Evolutionary conservation across 192 early-diverging fungal species (phyloP).

Genomic region (Entomortierella parvispora): DNA sequence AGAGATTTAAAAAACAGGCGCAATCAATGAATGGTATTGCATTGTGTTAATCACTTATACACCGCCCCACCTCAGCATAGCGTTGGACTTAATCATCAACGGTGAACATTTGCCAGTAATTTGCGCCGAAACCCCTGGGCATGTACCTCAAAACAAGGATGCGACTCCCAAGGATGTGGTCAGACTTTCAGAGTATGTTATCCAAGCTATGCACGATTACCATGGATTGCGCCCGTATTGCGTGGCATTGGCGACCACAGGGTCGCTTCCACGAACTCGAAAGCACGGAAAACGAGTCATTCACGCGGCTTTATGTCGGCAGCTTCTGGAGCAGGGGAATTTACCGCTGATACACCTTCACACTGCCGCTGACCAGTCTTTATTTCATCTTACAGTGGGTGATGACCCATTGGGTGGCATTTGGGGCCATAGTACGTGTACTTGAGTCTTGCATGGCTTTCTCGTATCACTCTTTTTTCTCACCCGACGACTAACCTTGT

Average conservation of each 20-base stretch:
- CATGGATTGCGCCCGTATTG: slow-evolving; percentile 72
- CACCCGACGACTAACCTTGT: neutral
- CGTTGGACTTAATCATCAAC: slow-evolving; percentile 71
- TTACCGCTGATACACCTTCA: slow-evolving; percentile 60
- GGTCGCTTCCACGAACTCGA: slow-evolving; percentile 70
- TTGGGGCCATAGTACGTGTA: slow-evolving; percentile 42
- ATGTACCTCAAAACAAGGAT: slow-evolving; percentile 35
- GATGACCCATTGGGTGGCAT: slow-evolving; percentile 52
- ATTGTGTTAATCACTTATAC: neutral
- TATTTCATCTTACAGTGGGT: slow-evolving; percentile 64
- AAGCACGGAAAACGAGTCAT: slow-evolving; percentile 72
- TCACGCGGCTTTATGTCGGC: slow-evolving; percentile 67
- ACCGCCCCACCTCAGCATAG: slow-evolving; percentile 43
- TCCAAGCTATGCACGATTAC: slow-evolving; percentile 56
- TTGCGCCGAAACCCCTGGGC: slow-evolving; percentile 66
- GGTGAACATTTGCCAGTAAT: slow-evolving; percentile 77
- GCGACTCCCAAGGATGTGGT: too few species aligned
- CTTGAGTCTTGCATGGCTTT: neutral
- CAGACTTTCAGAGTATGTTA: slow-evolving; percentile 57
- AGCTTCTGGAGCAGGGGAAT: slow-evolving; percentile 68
- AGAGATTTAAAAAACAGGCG: neutral
- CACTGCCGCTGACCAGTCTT: slow-evolving; percentile 62
- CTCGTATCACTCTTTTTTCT: neutral
- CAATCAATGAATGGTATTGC: neutral
- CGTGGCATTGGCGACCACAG: slow-evolving; percentile 62